Evolutionary conservation across 805 yeast species (phyloP).

Genomic region (Cyberlindnera petersonii): DNA sequence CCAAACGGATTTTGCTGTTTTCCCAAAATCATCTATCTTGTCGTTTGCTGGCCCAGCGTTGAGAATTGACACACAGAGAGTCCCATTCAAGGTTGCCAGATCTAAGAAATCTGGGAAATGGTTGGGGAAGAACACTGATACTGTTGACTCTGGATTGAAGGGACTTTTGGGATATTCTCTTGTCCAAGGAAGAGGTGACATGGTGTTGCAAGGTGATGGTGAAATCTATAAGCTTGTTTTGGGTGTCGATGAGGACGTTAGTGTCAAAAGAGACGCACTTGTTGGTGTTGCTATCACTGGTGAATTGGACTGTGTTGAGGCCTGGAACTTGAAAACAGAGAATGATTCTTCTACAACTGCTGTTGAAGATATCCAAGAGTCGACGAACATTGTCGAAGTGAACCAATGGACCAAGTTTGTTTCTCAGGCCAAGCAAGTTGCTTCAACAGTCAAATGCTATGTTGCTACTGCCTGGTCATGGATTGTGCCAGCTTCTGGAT

Average conservation of each 20-base stretch:
- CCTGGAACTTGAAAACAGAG: background rate
- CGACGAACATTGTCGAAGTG: background rate
- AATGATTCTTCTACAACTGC: background rate
- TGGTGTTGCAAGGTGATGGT: conserved; percentile 53
- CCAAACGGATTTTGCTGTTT: conserved; percentile 56
- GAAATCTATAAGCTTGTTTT: conserved; percentile 46
- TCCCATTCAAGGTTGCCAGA: conserved; percentile 38
- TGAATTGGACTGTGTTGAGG: conserved; percentile 14
- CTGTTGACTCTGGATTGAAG: conserved; percentile 9
- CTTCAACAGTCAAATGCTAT: too few species aligned
- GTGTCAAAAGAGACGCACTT: conserved; percentile 43
- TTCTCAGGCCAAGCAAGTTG: background rate
- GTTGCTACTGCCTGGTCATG: background rate
- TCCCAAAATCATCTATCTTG: conserved; percentile 45
- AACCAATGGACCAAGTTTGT: conserved; percentile 2
- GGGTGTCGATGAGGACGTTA: conserved; percentile 42
- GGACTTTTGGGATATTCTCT: conserved; percentile 40
- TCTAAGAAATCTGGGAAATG: conserved; percentile 28
- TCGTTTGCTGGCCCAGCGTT: conserved; percentile 53
- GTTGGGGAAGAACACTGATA: conserved; percentile 22
- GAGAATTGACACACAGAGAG: conserved; percentile 32
- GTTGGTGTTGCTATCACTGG: conserved; percentile 51
- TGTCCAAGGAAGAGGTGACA: conserved; percentile 55
- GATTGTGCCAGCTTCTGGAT: conserved; percentile 20
- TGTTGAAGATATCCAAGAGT: background rate